Percentiles rank a stretch among this genome's conserved stretches.
Conservation (phyloP, 2,329 filamentous ascomycete species). For the Daldinia eschscholtzii region DNA sequence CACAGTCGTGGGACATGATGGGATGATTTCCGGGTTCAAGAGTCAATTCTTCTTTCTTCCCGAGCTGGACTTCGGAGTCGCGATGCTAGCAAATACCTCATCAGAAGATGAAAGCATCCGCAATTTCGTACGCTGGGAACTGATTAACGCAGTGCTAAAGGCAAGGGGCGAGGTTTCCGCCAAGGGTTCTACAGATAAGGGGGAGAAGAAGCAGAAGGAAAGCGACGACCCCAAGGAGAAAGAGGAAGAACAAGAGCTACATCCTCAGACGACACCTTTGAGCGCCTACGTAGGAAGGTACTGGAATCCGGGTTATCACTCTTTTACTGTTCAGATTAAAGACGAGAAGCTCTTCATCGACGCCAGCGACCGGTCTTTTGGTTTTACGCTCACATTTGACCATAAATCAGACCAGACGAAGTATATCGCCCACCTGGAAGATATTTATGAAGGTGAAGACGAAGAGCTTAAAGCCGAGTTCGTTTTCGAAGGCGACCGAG, state of each 20-base stretch:
- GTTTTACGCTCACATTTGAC: slow-evolving; percentile 40
- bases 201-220: neutral
- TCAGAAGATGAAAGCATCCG: neutral
- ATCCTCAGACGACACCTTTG: neutral
- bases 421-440: neutral
- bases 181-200: neutral
- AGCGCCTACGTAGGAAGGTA: slow-evolving; percentile 28
- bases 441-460: neutral
- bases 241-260: neutral
- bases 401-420: slow-evolving; percentile 27
- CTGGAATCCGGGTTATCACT: slow-evolving; percentile 44
- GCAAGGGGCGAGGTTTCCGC: neutral
- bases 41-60: slow-evolving; percentile 43
- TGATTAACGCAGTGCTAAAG: neutral
- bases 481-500: neutral
- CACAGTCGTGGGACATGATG: slow-evolving; percentile 43
- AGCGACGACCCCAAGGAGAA: neutral
- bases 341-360: slow-evolving; percentile 46
- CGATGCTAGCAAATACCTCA: neutral
- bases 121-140: neutral
- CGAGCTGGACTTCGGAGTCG: neutral
- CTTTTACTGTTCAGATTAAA: slow-evolving; percentile 37
- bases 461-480: neutral
- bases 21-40: slow-evolving; percentile 39
- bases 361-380: slow-evolving; percentile 39